These are phyloP conservation scores for Monosporascus sp. DNA, from an alignment of 2,329 filamentous ascomycete species.

Conservation along the genomic window DNA sequence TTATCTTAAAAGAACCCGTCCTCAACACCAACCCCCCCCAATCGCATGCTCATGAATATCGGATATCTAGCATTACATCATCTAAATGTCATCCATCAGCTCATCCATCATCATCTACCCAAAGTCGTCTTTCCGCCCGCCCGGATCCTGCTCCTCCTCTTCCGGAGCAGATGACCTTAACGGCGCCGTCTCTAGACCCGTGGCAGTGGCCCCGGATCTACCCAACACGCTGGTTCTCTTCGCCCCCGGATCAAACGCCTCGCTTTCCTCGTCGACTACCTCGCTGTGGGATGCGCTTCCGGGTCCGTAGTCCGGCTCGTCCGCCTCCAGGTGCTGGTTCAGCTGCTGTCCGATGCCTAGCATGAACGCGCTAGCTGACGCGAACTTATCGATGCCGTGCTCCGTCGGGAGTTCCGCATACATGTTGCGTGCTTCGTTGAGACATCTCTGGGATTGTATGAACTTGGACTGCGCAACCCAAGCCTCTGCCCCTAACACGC, in stretches of 20 bases:
- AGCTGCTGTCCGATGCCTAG: conserved; percentile 44
- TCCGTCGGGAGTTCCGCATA: conserved; percentile 46
- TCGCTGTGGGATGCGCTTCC: conserved; percentile 28
- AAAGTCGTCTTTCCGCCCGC: conserved; percentile 20
- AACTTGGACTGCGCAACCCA: conserved; percentile 77
- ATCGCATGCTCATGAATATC: too few species aligned
- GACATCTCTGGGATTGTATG: conserved; percentile 70
- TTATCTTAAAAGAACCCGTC: too few species aligned
- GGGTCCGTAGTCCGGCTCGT: conserved; percentile 13
- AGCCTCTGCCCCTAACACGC: conserved; percentile 71
- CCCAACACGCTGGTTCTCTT: conserved; percentile 51
- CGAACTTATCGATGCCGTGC: conserved; percentile 47
- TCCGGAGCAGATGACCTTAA: conserved; percentile 24
- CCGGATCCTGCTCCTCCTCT: conserved; percentile 15
- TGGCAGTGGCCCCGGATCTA: conserved; percentile 30
- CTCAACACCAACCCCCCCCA: too few species aligned
- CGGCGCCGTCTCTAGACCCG: conserved; percentile 46
- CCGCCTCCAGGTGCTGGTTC: conserved; percentile 38
- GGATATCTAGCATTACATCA: too few species aligned
- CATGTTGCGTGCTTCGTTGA: conserved; percentile 60
- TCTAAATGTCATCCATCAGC: background rate
- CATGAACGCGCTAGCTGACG: conserved; percentile 46
- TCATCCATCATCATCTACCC: conserved; percentile 10
- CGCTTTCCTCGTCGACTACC: conserved; percentile 44
- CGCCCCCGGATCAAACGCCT: conserved; percentile 49